Conservation (phyloP, 176 grass and related monocot genomes). For the Oryza australiensis region DNA sequence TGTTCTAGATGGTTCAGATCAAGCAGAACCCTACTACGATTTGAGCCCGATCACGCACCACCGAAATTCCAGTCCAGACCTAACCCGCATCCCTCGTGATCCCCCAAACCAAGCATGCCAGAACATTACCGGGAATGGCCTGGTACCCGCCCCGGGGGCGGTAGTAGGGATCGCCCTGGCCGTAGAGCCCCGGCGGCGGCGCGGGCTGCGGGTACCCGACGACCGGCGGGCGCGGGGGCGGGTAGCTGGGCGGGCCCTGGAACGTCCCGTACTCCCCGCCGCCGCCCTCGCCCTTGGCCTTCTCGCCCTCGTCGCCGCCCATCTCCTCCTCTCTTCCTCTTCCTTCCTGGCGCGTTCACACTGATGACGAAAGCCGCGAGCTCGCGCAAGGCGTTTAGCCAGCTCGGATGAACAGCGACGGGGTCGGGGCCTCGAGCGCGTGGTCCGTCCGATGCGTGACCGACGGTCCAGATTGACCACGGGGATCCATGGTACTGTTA, state of each 20-base stretch:
- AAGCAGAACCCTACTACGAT: neutral
- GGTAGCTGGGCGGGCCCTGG: slow-evolving; percentile 60
- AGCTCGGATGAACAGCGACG: neutral
- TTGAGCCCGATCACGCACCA: neutral
- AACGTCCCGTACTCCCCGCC: slow-evolving; percentile 64
- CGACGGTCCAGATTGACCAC: neutral
- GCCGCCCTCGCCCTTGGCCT: slow-evolving; percentile 10
- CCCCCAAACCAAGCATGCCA: neutral
- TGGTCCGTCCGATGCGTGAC: neutral
- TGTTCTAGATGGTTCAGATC: neutral
- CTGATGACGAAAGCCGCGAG: neutral
- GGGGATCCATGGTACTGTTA: neutral
- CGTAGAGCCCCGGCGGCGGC: slow-evolving; percentile 54
- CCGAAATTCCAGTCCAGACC: neutral
- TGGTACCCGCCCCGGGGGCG: slow-evolving; percentile 66
- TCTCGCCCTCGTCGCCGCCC: slow-evolving; percentile 7
- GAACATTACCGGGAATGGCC: slow-evolving; percentile 44
- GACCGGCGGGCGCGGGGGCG: slow-evolving; percentile 60
- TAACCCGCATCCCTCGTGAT: neutral
- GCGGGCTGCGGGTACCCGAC: slow-evolving; percentile 70
- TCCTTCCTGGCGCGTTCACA: neutral
- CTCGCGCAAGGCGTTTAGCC: neutral
- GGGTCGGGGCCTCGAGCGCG: neutral
- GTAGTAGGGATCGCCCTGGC: slow-evolving; percentile 27
- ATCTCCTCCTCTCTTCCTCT: neutral